phyloP scores from a whole-genome alignment of 495 filamentous ascomycete genomes.

The Aspergillus ostianus region DNA sequence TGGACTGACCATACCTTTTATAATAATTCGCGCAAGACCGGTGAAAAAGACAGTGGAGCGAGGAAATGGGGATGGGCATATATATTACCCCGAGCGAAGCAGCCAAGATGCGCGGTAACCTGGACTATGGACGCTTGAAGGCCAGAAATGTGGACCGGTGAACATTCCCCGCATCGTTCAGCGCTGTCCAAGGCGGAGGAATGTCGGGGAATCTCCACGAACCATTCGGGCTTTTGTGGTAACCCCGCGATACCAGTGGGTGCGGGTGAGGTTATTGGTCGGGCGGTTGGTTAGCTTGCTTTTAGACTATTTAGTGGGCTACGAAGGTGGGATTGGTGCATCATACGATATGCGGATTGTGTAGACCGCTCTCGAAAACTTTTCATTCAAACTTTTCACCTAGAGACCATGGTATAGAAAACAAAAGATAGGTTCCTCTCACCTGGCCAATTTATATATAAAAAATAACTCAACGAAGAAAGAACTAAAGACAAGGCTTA shows the following conservation, averaged over 20 bases:
- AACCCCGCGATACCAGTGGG: no score
- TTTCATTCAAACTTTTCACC: no score
- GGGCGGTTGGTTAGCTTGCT: no score
- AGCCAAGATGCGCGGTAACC: not conserved
- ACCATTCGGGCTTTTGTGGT: constrained; percentile 2
- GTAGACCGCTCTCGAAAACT: no score
- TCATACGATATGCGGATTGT: no score
- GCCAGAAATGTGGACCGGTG: not conserved
- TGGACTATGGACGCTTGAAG: not conserved
- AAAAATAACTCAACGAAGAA: no score
- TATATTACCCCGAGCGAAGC: not conserved
- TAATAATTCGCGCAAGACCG: not conserved
- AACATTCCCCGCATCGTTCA: not conserved
- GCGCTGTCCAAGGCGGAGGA: not conserved
- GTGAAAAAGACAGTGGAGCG: not conserved
- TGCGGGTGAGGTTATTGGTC: not conserved
- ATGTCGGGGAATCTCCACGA: not conserved
- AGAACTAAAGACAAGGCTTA: no score
- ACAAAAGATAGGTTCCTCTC: no score
- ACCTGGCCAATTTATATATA: no score
- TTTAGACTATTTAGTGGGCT: no score
- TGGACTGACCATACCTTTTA: not conserved
- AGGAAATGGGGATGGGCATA: not conserved
- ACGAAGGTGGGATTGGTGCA: no score
- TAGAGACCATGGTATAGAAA: no score